A percentile compares a stretch with the other conserved stretches of the same genome.
These are phyloP conservation scores for Arabidopsis hybrid DNA, from an alignment of 441 rosid genomes.

Conservation along the genomic window DNA sequence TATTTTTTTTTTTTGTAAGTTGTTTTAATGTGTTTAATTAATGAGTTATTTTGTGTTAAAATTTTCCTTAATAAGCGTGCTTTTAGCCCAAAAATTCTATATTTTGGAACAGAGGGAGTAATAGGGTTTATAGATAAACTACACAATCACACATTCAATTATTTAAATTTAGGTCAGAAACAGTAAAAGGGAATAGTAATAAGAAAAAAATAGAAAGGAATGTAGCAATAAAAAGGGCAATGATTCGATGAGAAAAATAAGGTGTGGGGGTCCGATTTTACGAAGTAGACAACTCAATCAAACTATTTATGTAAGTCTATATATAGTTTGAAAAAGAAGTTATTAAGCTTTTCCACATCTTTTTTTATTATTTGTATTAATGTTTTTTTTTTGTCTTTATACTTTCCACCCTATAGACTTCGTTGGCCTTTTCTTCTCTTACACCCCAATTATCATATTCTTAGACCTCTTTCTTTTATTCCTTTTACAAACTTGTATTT, in stretches of 20 bases:
- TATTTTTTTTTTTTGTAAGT: too few species aligned
- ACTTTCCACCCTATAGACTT: slow-evolving; percentile 43
- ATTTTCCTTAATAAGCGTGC: too few species aligned
- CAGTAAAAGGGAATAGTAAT: slow-evolving; percentile 27
- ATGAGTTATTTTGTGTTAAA: too few species aligned
- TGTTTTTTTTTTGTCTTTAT: slow-evolving; percentile 5
- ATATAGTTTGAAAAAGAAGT: slow-evolving; percentile 33
- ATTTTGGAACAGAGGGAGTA: too few species aligned
- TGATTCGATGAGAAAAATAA: slow-evolving; percentile 32
- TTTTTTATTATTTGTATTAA: slow-evolving; percentile 18
- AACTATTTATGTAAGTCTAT: slow-evolving; percentile 35
- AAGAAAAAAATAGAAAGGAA: slow-evolving; percentile 2
- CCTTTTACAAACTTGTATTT: slow-evolving; percentile 23
- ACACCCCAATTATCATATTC: slow-evolving; percentile 45
- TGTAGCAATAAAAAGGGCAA: slow-evolving; percentile 17
- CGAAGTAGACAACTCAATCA: slow-evolving; percentile 43
- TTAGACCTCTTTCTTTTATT: slow-evolving; percentile 20
- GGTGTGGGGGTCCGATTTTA: slow-evolving; percentile 46
- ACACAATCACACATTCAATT: slow-evolving; percentile 36
- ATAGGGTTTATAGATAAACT: slow-evolving; percentile 36
- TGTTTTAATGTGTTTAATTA: too few species aligned
- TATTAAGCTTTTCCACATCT: slow-evolving; percentile 30
- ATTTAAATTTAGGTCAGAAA: slow-evolving; percentile 36
- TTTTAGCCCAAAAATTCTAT: too few species aligned
- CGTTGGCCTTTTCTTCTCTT: slow-evolving; percentile 46